Conservation (phyloP, 1,284 basidiomycete genomes). For the Kwoniella shivajii region DNA sequence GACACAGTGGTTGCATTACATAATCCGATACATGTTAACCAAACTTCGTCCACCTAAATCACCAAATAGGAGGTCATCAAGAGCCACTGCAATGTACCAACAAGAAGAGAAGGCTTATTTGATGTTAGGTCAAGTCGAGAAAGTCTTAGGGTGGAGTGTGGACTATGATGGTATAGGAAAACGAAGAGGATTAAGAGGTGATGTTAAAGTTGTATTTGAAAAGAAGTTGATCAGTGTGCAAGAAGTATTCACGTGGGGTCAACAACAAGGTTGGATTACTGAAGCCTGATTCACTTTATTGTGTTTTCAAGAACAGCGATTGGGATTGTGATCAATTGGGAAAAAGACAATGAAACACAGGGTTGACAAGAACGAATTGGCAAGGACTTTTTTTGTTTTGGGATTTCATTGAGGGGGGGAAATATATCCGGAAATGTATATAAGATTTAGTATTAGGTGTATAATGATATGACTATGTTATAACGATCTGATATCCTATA, state of each 20-base stretch:
- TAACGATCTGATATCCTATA: too few species aligned
- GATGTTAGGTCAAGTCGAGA: constrained; percentile 11
- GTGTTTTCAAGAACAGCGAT: too few species aligned
- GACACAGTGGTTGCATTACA: constrained; percentile 49
- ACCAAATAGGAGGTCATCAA: not conserved
- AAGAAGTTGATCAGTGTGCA: constrained; percentile 1
- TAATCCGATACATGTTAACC: constrained; percentile 34
- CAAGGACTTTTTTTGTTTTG: too few species aligned
- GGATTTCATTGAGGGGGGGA: too few species aligned
- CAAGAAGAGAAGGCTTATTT: constrained; percentile 9
- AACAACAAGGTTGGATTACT: constrained; percentile 2
- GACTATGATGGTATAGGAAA: not conserved
- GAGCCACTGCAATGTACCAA: not conserved
- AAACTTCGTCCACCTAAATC: constrained; percentile 25
- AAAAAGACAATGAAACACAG: too few species aligned
- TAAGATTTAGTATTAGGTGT: too few species aligned
- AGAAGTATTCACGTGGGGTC: constrained; percentile 14
- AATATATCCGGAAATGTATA: too few species aligned
- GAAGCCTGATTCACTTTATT: too few species aligned
- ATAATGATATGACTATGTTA: too few species aligned
- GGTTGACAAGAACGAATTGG: too few species aligned
- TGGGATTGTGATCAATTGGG: too few species aligned
- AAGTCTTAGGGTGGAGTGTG: constrained; percentile 11
- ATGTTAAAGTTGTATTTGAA: not conserved
- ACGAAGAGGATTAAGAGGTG: constrained; percentile 9